Evolutionary conservation across 1,284 basidiomycete species (phyloP), one percentile per base, ranked within the genome.

Genomic region (Apiotrichum sp.): DNA sequence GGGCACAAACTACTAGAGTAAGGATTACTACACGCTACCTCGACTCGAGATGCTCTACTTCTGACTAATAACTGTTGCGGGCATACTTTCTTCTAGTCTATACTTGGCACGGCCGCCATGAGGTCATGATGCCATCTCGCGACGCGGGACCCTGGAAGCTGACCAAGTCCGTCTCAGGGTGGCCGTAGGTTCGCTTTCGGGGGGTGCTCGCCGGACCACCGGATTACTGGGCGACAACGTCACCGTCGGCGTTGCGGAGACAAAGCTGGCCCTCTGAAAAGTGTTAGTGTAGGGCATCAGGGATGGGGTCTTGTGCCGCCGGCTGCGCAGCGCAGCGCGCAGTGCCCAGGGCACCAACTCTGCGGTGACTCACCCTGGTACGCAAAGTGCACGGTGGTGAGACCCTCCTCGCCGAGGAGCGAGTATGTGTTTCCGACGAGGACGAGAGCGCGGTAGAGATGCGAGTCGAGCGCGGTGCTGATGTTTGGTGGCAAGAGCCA

Each of bases 391-490:
- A 48, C 29, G 3, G 47, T 31, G 2, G 35, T n/a, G 10, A 48
- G 47, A 7, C 47, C 47, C 35, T 48, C 47, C 5, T 48, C 47
- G 8, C 47, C 47, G 16, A 48, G 47, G 1, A 48, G 47, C n/a
- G 47, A 7, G 36, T 48, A 29, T n/a, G 47, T 48, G 47, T 48
- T 48, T 2, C 47, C 47, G 6, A 22, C 35, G 47, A 48, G 47
- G 10, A 48, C 47, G 13, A 48, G 47, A 10, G 47, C 47, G 35
- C 47, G 47, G 36, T 48, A 48, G 7, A 48, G 47, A 34, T 48
- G 47, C 2, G 47, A 36, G 22, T 38, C 33, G 35, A 48, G 34
- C 4, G 35, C 47, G 35, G 35, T 31, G 9, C 6, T 14, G 16
- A 36, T 35, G 35, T 29, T 10, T 3, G 36, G 16, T 4, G 47